Evolutionary conservation across 106 monocot genomes (phyloP).

Genomic region (Alisma plantagoaquatica): DNA sequence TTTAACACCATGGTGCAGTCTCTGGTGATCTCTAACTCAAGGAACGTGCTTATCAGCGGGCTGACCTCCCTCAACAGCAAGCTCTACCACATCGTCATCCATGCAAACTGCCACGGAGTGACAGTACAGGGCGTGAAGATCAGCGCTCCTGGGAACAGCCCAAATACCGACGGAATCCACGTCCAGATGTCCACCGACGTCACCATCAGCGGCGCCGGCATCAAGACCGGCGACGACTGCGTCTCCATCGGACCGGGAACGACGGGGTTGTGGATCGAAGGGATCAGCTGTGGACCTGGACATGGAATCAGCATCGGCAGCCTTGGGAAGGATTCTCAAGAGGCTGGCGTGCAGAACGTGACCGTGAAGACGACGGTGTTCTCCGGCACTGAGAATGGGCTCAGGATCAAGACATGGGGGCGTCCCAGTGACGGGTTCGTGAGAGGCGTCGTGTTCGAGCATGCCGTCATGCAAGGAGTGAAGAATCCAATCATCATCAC

Average conservation of each 20-base stretch:
- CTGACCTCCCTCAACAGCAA: slow-evolving; percentile 11
- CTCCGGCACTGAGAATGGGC: slow-evolving; percentile 44
- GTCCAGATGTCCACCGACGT: slow-evolving; percentile 7
- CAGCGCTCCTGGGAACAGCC: slow-evolving; percentile 10
- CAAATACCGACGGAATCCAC: slow-evolving; percentile 16
- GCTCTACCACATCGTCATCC: slow-evolving; percentile 14
- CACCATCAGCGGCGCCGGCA: not conserved
- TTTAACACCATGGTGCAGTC: no score
- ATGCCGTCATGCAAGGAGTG: slow-evolving; percentile 46
- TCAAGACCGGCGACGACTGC: slow-evolving; percentile 15
- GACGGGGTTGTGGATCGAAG: slow-evolving; percentile 8
- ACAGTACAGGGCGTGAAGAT: slow-evolving; percentile 3
- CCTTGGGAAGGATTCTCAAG: slow-evolving; percentile 23
- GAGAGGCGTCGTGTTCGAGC: slow-evolving; percentile 29
- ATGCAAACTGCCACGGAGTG: slow-evolving; percentile 4
- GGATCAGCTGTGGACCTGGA: slow-evolving; percentile 10
- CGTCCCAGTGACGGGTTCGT: slow-evolving; percentile 30
- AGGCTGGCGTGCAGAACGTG: slow-evolving; percentile 53
- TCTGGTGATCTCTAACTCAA: not conserved
- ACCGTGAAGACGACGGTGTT: slow-evolving; percentile 51
- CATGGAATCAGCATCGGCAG: slow-evolving; percentile 47
- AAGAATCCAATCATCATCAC: slow-evolving; percentile 58
- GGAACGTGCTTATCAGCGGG: slow-evolving; percentile 4
- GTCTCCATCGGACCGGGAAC: slow-evolving; percentile 15
- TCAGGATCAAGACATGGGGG: slow-evolving; percentile 68